Evolutionary conservation across 2,329 filamentous ascomycete genomes (phyloP), one percentile per base, ranked within the genome.

Genomic region (Curvularia sp.): DNA sequence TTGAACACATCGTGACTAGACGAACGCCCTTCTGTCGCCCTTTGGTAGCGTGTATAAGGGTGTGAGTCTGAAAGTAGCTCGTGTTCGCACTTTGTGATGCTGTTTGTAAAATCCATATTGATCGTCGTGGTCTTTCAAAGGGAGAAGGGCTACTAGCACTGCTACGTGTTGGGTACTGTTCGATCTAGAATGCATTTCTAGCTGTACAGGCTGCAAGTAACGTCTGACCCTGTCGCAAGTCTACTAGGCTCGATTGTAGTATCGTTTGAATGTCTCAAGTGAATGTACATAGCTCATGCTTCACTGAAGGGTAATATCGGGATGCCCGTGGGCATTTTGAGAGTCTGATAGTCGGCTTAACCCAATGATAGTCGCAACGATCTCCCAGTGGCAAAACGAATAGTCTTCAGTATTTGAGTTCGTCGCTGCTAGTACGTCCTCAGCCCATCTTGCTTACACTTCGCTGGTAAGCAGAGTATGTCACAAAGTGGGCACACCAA

Each of bases 1-100:
- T 42, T 22, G 12, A 18, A 24, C 46, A 38, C 42, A 49, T 44
- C 15, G 35, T 55, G 15, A 20, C 10, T 20, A 13, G 44, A n/a
- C 10, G 9, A 55, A 48, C 52, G 59, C 52, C 59, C 52, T 61
- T 59, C 24, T 39, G 12, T 26, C 48, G 54, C 54, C 54, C 54
- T 57, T 57, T 31, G 13, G 3, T 10, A 13, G 9, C 33, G 22
- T 20, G n/a, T 28, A 1, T 12, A 18, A 5, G 1, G 8, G 4
- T 12, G 3, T n/a, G n/a, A 28, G 5, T 13, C 31, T 4, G 5
- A 20, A 30, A n/a, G 4, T 26, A 18, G 4, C 9, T 53, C 22
- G 39, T 28, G 13, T 3, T 47, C 18, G 22, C 22, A 8, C 24
- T 22, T 10, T 12, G 1, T 13, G 10, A 15, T 10, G 7, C 18